These are phyloP conservation scores for Hypoxylon sp. DNA, from an alignment of 2,329 filamentous ascomycete species.

Conservation along the genomic window DNA sequence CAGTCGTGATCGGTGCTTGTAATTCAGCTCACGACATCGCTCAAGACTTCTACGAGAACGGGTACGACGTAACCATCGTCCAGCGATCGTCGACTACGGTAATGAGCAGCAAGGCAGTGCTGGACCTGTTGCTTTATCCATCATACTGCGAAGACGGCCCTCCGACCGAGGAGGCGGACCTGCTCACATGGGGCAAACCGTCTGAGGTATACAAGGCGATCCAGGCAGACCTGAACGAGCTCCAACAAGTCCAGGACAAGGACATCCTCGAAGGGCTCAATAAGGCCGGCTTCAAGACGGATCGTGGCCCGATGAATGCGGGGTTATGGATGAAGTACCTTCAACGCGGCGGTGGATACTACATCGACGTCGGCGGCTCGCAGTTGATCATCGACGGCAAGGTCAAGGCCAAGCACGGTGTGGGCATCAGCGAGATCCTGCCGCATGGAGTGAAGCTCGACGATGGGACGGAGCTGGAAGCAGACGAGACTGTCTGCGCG, in stretches of 20 bases:
- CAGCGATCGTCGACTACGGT: conserved; percentile 70
- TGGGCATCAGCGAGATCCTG: conserved; percentile 62
- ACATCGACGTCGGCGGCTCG: conserved; percentile 68
- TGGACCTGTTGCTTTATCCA: conserved; percentile 65
- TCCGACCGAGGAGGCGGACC: conserved; percentile 74
- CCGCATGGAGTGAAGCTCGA: conserved; percentile 57
- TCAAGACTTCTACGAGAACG: conserved; percentile 69
- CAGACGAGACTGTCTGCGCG: conserved; percentile 69
- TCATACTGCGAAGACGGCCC: conserved; percentile 66
- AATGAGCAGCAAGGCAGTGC: conserved; percentile 62
- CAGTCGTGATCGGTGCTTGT: conserved; percentile 68
- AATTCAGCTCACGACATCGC: conserved; percentile 71
- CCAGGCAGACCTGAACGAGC: conserved; percentile 60
- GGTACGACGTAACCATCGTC: conserved; percentile 70
- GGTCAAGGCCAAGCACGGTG: conserved; percentile 66
- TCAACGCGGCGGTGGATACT: conserved; percentile 71
- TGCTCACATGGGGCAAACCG: conserved; percentile 69
- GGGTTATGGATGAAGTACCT: conserved; percentile 71
- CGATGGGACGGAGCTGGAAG: conserved; percentile 63
- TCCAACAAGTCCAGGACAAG: conserved; percentile 54
- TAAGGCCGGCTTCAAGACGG: conserved; percentile 69
- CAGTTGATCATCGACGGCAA: conserved; percentile 67
- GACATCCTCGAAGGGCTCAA: conserved; percentile 62
- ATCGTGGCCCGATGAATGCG: conserved; percentile 65
- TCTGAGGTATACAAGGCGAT: conserved; percentile 70